Base-by-base conservation (phyloP, 1,139 yeast genomes). In the Taiozyma sp. region DNA sequence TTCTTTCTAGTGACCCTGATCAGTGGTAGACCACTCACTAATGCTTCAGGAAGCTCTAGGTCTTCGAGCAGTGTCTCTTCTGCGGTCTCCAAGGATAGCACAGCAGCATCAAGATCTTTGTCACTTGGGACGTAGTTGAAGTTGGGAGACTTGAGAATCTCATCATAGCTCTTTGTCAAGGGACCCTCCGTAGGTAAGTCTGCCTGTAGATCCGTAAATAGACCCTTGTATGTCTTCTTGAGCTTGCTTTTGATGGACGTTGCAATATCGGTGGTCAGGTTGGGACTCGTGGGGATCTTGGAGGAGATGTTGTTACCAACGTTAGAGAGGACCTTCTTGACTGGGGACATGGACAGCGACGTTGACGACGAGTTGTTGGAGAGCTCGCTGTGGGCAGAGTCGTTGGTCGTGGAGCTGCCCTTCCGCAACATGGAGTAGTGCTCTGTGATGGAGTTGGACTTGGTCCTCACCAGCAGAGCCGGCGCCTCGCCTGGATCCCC, bases 1-100 rank as follows among this genome's bases (percentile, higher is more conserved):
- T 89, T 86, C 57, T 81, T 81, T 50, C 80, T 85, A 2, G 95
- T 86, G 28, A 87, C 79, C 58, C 88, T 79, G 39, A 85, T 64
- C 52, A 88, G 61, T 2, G 71, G 64, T 4, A 74, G 54, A 3
- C 80, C 80, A 1, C 56, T 53, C 9, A 61, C 56, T 4, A 75
- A 57, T 2, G 58, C 51, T 14, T 65, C 67, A 1, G 76, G 74
- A 4, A 72, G 64, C 24, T 48, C 46, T 5, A 62, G 63, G 16
- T 53, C 49, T 24, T 62, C 62, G 2, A 59, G 39, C 4, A 58
- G 40, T 8, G 55, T 39, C 32, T 51, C 47, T 2, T 49, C 50
- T 4, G 47, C 55, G 1, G 54, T 50, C 40, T 43, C 47, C 11
- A 45, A 10, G 22, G 48, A 32, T 43, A 53, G 16, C 22, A 28